Evolutionary conservation across 495 filamentous ascomycete genomes (phyloP).

Genomic region (Letharia lupina): DNA sequence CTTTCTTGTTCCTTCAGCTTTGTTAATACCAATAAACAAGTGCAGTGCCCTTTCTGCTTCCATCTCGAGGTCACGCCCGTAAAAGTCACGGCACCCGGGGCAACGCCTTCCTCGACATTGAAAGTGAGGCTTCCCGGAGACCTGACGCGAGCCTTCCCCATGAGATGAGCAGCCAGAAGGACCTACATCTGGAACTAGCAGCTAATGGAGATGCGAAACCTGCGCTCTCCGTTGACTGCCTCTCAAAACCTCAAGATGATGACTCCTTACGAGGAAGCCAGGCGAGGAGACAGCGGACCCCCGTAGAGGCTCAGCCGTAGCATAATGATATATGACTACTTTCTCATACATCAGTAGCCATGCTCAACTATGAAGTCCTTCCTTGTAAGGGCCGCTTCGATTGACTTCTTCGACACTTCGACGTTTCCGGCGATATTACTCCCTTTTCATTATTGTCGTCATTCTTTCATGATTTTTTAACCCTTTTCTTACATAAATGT

Average conservation of each 20-base stretch:
- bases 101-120: neutral
- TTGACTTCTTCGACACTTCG: neutral
- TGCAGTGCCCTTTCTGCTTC: neutral
- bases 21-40: neutral
- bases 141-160: neutral
- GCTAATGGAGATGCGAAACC: neutral
- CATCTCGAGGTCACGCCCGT: neutral
- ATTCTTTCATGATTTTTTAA: neutral
- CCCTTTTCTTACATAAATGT: neutral
- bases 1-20: neutral
- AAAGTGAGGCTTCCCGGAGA: neutral
- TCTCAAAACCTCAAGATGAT: neutral
- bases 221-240: neutral
- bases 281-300: neutral
- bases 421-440: neutral
- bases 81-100: neutral
- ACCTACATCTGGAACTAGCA: neutral
- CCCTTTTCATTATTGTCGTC: neutral
- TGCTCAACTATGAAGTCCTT: neutral
- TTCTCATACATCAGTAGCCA: neutral
- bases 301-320: neutral
- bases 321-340: neutral
- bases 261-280: neutral
- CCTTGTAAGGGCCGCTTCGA: neutral
- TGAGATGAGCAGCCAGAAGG: neutral